Evolutionary conservation across 495 filamentous ascomycete species (phyloP), one percentile per base, ranked within the genome.

Genomic region (Tetracladium marchalianum): DNA sequence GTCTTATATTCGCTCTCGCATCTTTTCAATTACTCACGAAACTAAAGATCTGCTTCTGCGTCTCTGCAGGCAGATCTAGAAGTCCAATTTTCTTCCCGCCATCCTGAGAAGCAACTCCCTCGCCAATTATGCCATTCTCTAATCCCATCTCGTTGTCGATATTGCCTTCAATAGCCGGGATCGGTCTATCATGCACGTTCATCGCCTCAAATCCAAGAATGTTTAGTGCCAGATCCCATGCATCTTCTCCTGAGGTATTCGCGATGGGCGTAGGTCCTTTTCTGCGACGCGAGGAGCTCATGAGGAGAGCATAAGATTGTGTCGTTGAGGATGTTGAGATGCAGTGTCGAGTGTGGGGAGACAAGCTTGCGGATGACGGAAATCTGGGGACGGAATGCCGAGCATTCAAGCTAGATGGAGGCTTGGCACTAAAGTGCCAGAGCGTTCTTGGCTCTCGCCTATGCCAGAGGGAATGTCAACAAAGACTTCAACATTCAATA

Each of bases 21-120:
- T 24, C 3, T 11, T 32, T 34, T 16, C 27, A 19, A 19, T 17
- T 24, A 59, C 67, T 51, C 47, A 69, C 70, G 55, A 76, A 62
- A 22, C 51, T 55, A 50, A 76, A 57, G 43, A 79, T 77, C 16
- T 72, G 65, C 39, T 67, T 64, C 49, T 74, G 65, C 1, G 71
- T 70, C 50, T 78, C 76, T 1, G 53, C 46, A 11, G 76, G 76
- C 22, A 79, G 50, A 53, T 65, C 61, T 10, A 70, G 46, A 44
- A 78, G 49, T 8, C 34, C 17, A 1, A 39, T 7, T 41, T 48
- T 53, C 41, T 27, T 31, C 19, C 19, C 13, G 5, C 31, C 11
- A 11, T 9, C 41, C 31, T 32, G 0, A 17, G 12, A 22, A 40
- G 16, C 11, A 37, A 17, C 15, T 7, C 22, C 3, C 27, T 34